Base-by-base conservation (phyloP, 257 asterid genomes). In the Ligustrum vulgare region DNA sequence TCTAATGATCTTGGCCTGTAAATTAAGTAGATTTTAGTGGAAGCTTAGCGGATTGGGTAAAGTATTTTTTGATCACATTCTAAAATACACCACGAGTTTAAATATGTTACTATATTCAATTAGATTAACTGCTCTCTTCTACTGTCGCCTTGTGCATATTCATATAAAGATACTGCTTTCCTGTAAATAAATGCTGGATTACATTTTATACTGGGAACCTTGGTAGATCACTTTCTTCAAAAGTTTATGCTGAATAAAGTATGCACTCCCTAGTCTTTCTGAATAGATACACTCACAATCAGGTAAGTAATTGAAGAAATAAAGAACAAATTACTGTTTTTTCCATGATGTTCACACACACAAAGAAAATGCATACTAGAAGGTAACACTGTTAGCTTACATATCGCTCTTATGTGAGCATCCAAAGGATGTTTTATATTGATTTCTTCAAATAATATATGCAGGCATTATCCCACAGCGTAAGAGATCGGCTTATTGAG, bases 391-490 rank as follows among this genome's bases (percentile, higher is more conserved):
- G 70, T n/a, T 77, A 25, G 51, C 34, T 31, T 25, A n/a, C 31
- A 10, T 60, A 34, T 31, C 12, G 13, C 28, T 22, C 13, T 11
- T 22, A 51, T 22, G 32, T 22, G 22, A 62, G 49, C 4, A n/a
- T 11, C 15, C 54, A 41, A 71, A 25, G 31, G 70, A 76, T 70
- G 76, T 47, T 63, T 71, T 45, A 72, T 70, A 37, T 71, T 58
- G 22, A 58, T 58, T 58, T 58, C 65, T 22, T 58, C 33, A 58
- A 20, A 20, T 75, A 33, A 39, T 67, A 8, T 51, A 34, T 76
- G 86, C 85, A 86, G 87, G 90, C 87, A 43, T 73, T 86, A 69
- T 78, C 90, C 4, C 87, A 81, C 64, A 86, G 87, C 72, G 86
- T 86, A 28, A 81, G 89, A 71, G 89, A 83, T 74, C 80, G 90